Conservation (phyloP, 2,329 filamentous ascomycete genomes). For the Botrytis galanthina region DNA sequence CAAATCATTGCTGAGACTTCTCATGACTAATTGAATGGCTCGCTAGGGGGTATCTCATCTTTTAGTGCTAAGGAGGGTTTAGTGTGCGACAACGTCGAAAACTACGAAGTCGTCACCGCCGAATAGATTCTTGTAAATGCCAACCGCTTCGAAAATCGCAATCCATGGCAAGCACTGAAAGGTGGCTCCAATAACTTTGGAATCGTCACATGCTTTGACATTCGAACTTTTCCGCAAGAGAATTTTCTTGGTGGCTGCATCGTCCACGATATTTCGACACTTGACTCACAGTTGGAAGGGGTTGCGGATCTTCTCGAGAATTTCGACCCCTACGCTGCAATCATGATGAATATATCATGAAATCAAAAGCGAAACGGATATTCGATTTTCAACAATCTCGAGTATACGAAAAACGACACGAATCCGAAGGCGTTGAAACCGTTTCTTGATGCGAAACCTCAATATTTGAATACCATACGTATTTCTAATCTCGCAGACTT, state of each 20-base stretch:
- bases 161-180: conserved; percentile 3
- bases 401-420: background rate
- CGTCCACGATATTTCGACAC: background rate
- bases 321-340: background rate
- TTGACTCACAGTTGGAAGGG: background rate
- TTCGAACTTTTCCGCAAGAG: background rate
- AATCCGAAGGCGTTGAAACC: background rate
- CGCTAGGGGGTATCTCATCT: conserved; percentile 29
- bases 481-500: background rate
- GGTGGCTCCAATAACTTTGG: background rate
- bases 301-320: background rate
- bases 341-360: background rate
- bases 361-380: background rate
- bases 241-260: background rate
- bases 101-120: conserved; percentile 19
- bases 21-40: background rate
- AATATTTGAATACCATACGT: background rate
- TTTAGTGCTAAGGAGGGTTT: conserved; percentile 26
- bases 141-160: background rate
- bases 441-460: background rate
- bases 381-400: background rate
- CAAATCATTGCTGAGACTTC: too few species aligned
- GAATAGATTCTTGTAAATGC: background rate
- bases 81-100: conserved; percentile 25
- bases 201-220: conserved; percentile 41